Evolutionary conservation across 1,284 basidiomycete species (phyloP).

Genomic region (Pseudozyma pruni): DNA sequence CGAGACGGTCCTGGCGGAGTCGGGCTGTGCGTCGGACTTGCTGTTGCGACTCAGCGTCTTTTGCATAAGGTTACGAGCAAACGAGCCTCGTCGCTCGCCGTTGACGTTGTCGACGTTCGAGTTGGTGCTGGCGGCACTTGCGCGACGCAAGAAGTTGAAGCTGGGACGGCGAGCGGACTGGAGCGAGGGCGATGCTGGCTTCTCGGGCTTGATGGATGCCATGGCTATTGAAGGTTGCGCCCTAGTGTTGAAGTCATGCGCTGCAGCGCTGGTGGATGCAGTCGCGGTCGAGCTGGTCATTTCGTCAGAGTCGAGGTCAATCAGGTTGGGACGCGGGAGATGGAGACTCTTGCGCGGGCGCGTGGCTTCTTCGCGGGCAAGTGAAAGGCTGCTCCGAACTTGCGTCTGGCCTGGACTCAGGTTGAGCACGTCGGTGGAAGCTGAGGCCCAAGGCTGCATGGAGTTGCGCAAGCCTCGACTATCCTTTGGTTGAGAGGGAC

Average conservation of each 20-base stretch:
- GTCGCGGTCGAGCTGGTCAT: conserved; percentile 2
- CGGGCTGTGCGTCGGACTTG: conserved; percentile 15
- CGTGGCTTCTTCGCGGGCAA: conserved; percentile 33
- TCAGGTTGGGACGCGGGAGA: conserved; percentile 21
- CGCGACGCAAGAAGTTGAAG: conserved; percentile 39
- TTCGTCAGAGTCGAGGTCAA: conserved; percentile 22
- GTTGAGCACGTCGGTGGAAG: conserved; percentile 40
- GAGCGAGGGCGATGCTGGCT: conserved; percentile 24
- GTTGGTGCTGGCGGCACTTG: conserved; percentile 27
- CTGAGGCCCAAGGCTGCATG: conserved; percentile 44
- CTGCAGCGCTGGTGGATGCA: conserved; percentile 1
- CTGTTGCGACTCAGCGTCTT: conserved; percentile 35
- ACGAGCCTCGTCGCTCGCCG: conserved; percentile 27
- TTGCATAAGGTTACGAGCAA: conserved; percentile 37
- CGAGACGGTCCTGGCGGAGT: not conserved
- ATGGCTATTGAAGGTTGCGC: conserved; percentile 19
- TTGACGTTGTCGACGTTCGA: conserved; percentile 15
- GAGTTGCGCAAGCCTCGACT: conserved; percentile 22
- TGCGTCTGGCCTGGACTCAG: conserved; percentile 1
- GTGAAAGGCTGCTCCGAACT: conserved; percentile 28
- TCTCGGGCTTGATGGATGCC: conserved; percentile 10
- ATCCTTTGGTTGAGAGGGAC: conserved; percentile 1
- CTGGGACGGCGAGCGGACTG: conserved; percentile 22
- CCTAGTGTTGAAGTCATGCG: not conserved
- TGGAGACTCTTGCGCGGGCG: conserved; percentile 38